Evolutionary conservation across 75 land plant species (phyloP).

Genomic region (Larix kaempferi): DNA sequence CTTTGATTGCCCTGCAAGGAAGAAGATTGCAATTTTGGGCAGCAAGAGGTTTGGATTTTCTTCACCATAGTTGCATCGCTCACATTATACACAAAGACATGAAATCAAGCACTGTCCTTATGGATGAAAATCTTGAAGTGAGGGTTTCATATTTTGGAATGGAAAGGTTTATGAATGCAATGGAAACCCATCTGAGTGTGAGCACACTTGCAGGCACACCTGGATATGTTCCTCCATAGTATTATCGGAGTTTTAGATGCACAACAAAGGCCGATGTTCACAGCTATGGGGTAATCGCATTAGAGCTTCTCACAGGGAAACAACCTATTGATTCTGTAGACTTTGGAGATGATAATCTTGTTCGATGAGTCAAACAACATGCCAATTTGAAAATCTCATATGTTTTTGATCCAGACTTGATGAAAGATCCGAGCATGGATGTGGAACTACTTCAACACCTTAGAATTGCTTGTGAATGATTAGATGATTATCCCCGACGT

Average conservation of each 20-base stretch:
- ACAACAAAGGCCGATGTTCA: constrained; percentile 11
- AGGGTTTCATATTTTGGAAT: constrained; percentile 18
- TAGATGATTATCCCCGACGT: background rate
- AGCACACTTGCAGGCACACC: constrained; percentile 17
- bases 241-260: constrained; percentile 19
- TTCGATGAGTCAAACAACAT: constrained; percentile 14
- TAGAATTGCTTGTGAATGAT: constrained; percentile 8
- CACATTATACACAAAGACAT: constrained; percentile 76
- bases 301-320: constrained; percentile 14
- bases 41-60: constrained; percentile 49
- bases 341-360: constrained; percentile 16
- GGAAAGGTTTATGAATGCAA: constrained; percentile 13
- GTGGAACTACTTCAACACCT: constrained; percentile 1
- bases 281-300: constrained; percentile 9
- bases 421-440: background rate
- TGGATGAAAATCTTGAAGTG: constrained; percentile 58
- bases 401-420: no score
- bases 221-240: constrained; percentile 20
- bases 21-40: no score
- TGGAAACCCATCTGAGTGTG: constrained; percentile 10
- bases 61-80: constrained; percentile 68
- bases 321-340: constrained; percentile 16
- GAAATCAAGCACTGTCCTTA: constrained; percentile 68
- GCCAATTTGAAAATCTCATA: background rate
- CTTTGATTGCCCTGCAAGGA: no score